These are phyloP conservation scores for Penicillium sp. DNA, from an alignment of 2,329 filamentous ascomycete genomes.

Conservation along the genomic window DNA sequence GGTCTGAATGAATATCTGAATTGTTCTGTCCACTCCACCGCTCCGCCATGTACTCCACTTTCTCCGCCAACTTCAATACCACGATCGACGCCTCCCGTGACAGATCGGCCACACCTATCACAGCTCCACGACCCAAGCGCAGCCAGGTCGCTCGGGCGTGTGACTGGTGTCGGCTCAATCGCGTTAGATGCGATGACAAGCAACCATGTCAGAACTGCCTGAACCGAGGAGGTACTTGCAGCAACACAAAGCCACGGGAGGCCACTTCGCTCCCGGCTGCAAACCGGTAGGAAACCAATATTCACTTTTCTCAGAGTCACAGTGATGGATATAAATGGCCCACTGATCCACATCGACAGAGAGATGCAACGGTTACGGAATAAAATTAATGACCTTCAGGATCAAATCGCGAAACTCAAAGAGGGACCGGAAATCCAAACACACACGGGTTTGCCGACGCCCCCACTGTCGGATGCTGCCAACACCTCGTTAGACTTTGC, in stretches of 20 bases:
- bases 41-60: slow-evolving; percentile 4
- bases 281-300: not conserved
- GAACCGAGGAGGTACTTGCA: slow-evolving; percentile 5
- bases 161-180: not conserved
- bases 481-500: not conserved
- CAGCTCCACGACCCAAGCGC: not conserved
- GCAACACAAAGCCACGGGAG: slow-evolving; percentile 6
- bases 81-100: slow-evolving; percentile 1
- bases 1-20: not conserved
- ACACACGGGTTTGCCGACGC: not conserved
- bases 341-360: not conserved
- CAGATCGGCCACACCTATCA: not conserved
- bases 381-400: not conserved
- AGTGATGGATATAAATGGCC: not conserved
- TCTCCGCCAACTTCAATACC: slow-evolving; percentile 3
- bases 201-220: not conserved
- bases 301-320: not conserved
- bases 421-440: not conserved
- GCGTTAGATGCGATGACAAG: not conserved
- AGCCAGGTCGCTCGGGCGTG: not conserved
- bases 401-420: not conserved
- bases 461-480: not conserved
- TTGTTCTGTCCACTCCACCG: too few species aligned
- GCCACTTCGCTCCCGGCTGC: slow-evolving; percentile 5
- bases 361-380: not conserved